These are phyloP conservation scores for Ceratorhiza oryzae-sativae DNA, from an alignment of 1,284 basidiomycete species.

Conservation along the genomic window DNA sequence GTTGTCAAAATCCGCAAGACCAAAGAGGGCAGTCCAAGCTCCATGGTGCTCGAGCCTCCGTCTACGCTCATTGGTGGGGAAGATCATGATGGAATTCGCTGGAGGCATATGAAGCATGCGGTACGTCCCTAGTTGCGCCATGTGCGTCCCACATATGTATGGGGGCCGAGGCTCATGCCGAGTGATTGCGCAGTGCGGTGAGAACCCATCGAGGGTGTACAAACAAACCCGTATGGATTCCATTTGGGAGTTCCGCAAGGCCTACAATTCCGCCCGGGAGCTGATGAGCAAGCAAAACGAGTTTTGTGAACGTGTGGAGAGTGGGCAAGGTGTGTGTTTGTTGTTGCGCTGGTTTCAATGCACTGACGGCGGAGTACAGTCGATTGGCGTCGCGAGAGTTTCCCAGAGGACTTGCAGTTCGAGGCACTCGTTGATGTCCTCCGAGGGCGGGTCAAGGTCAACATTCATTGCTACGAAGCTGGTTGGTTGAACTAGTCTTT, in stretches of 20 bases:
- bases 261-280: conserved; percentile 74
- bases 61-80: conserved; percentile 53
- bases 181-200: conserved; percentile 50
- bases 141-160: neutral
- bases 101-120: conserved; percentile 66
- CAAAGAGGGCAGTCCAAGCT: conserved; percentile 61
- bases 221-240: conserved; percentile 60
- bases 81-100: conserved; percentile 52
- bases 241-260: conserved; percentile 62
- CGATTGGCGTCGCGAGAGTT: conserved; percentile 67
- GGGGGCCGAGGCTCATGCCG: neutral
- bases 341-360: neutral
- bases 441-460: conserved; percentile 79
- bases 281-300: conserved; percentile 78
- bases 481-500: conserved; percentile 5
- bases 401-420: conserved; percentile 79
- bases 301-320: conserved; percentile 66
- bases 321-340: conserved; percentile 51
- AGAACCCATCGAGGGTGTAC: conserved; percentile 59
- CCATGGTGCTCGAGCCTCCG: conserved; percentile 72
- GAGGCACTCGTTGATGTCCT: conserved; percentile 89
- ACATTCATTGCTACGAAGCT: conserved; percentile 81
- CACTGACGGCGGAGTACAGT: conserved; percentile 47
- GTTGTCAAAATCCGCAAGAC: conserved; percentile 71
- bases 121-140: conserved; percentile 11